Evolutionary conservation across 352 stramenopile species (phyloP).

Genomic region (Thraustochytrium striatum): DNA sequence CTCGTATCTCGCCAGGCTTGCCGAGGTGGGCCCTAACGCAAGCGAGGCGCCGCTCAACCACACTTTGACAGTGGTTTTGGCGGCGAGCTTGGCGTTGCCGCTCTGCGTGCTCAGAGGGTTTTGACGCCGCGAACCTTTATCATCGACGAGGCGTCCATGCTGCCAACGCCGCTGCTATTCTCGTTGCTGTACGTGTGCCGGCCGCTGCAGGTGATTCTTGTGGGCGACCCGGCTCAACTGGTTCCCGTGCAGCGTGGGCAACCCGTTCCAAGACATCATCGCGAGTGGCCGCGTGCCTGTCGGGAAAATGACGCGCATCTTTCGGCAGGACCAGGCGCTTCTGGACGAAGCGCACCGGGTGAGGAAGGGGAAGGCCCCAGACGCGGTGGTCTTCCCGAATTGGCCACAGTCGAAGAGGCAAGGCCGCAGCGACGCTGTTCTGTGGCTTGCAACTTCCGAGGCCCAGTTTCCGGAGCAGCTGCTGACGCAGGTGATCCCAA

Average conservation of each 20-base stretch:
- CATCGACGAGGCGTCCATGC: slow-evolving; percentile 29
- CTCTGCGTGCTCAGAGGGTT: too few species aligned
- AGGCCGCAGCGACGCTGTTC: too few species aligned
- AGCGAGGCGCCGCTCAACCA: too few species aligned
- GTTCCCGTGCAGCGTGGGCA: neutral
- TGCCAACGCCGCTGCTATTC: neutral
- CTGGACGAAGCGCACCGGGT: neutral
- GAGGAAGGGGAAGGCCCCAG: neutral
- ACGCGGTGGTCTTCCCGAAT: neutral
- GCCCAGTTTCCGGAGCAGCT: too few species aligned
- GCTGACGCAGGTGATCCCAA: too few species aligned
- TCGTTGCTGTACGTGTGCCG: too few species aligned
- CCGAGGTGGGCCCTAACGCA: too few species aligned
- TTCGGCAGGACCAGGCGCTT: slow-evolving; percentile 7
- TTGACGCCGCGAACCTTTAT: neutral
- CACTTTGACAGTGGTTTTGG: too few species aligned
- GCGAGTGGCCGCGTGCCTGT: neutral
- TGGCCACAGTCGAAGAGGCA: too few species aligned
- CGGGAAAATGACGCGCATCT: neutral
- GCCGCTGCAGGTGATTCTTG: slow-evolving; percentile 10
- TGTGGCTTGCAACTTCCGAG: too few species aligned
- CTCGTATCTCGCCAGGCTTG: too few species aligned
- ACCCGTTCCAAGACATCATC: neutral
- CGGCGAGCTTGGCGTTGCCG: too few species aligned
- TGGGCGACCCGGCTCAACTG: slow-evolving; percentile 15